A percentile compares a stretch with the other conserved stretches of the same genome.
phyloP scores from a whole-genome alignment of 805 yeast genomes.

The Pichia exigua region DNA sequence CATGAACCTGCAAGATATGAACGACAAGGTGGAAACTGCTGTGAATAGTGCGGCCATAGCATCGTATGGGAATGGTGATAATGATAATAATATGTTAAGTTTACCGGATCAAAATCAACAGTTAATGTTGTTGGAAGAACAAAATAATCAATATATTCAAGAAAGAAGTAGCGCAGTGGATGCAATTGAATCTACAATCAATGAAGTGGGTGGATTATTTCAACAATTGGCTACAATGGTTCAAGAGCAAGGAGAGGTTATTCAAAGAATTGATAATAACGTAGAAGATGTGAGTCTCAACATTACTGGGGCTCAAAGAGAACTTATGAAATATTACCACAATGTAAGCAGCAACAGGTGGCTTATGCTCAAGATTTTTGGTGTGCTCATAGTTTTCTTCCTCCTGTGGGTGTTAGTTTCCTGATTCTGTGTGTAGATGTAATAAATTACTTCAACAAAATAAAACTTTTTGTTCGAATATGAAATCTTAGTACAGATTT shows the following conservation, averaged over 20 bases:
- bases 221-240: slow-evolving; percentile 97
- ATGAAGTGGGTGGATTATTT: slow-evolving; percentile 91
- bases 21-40: slow-evolving; percentile 1
- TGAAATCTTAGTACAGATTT: no score
- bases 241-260: slow-evolving; percentile 92
- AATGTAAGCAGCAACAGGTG: slow-evolving; percentile 85
- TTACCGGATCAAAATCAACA: slow-evolving; percentile 85
- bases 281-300: slow-evolving; percentile 89
- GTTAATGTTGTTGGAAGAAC: slow-evolving; percentile 76
- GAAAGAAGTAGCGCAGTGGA: slow-evolving; percentile 88
- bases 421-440: slow-evolving; percentile 19
- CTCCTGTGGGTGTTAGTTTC: slow-evolving; percentile 73
- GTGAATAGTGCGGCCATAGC: slow-evolving; percentile 1
- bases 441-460: no score
- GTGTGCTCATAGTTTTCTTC: slow-evolving; percentile 71
- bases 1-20: slow-evolving; percentile 2
- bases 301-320: slow-evolving; percentile 90
- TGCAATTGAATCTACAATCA: slow-evolving; percentile 93
- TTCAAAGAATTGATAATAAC: slow-evolving; percentile 90
- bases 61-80: slow-evolving; percentile 21
- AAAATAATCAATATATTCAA: slow-evolving; percentile 64
- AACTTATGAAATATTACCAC: slow-evolving; percentile 81
- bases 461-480: not conserved
- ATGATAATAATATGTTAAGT: slow-evolving; percentile 46
- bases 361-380: slow-evolving; percentile 85